Base-by-base conservation (phyloP, 2,329 filamentous ascomycete genomes). In the Hypoxylon sp. region DNA sequence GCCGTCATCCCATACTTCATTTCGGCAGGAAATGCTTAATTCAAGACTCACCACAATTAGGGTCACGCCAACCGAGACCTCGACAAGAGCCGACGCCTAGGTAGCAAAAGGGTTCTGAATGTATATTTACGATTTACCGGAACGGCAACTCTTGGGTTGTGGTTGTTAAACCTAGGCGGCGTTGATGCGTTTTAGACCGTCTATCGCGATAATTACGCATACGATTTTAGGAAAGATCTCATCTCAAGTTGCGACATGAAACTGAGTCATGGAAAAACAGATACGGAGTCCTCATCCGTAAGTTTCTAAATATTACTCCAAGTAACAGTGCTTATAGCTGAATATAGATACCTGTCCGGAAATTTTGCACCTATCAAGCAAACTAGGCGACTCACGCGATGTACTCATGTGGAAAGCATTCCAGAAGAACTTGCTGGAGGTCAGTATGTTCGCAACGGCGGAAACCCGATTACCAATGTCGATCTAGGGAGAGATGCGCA, bases 371-470 rank as follows among this genome's bases (percentile, higher is more conserved):
- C 91, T 0, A 86, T 92, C 1, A 83, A 87, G 4, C 82, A 82
- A 55, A 87, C 84, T 42, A 81, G 84, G 19, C 79, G 83, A 9
- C 81, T 91, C 14, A 90, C 86, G 29, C 82, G 84, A 55, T 92
- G 90, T 68, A 72, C 80, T 1, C 87, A 85, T 73, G 82, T 83
- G 1, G 91, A 91, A 5, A 75, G 68, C 0, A 89, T 93, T 54
- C 91, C 91, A 1, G 68, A 80, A n/a, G 90, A 92, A 67, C 83
- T 93, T 44, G 83, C 84, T 8, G 91, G 90, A 1, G 91, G 91
- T 11, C 86, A 93, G 78, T 93, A 93, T 73, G 87, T 93, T 29
- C 87, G 91, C 14, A 93, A 93, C 75, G 91, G 91, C 44, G 89
- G 87, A 29, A 93, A 92, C 73, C 90, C 91, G 5, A 81, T 91